Evolutionary conservation across 345 rosid genomes (phyloP).

Genomic region (Boechera divaricarpa): DNA sequence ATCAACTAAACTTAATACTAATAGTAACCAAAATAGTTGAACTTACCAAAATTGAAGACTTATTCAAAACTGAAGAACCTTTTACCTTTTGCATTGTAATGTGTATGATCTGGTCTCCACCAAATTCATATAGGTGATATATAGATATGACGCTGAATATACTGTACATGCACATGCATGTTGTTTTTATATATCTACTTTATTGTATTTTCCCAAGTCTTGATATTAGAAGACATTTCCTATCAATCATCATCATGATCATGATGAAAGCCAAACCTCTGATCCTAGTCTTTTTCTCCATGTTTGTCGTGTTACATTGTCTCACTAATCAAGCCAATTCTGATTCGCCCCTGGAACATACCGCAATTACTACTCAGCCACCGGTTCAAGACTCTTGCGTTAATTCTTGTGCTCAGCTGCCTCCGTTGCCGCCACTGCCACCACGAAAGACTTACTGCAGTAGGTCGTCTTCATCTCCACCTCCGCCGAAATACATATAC

Average conservation of each 20-base stretch:
- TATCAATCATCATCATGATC: constrained; percentile 12
- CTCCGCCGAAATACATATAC: constrained; percentile 59
- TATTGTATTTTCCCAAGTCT: not conserved
- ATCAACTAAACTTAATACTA: not conserved
- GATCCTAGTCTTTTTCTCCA: not conserved
- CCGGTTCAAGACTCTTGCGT: constrained; percentile 39
- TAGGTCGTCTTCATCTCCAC: constrained; percentile 44
- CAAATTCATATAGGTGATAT: constrained; percentile 36
- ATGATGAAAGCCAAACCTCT: constrained; percentile 11
- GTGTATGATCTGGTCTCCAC: constrained; percentile 35
- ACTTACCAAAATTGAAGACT: constrained; percentile 16
- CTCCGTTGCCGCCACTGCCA: constrained; percentile 28
- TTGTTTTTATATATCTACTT: not conserved
- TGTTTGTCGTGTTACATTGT: constrained; percentile 23
- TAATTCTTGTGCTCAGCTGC: constrained; percentile 29
- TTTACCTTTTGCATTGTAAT: constrained; percentile 5
- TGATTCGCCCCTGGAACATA: constrained; percentile 28
- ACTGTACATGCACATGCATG: constrained; percentile 17
- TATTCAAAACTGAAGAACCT: constrained; percentile 18
- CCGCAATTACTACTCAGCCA: constrained; percentile 37
- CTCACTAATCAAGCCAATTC: constrained; percentile 31
- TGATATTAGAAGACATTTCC: constrained; percentile 1
- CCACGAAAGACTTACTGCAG: constrained; percentile 44
- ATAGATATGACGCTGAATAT: constrained; percentile 14
- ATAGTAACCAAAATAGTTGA: constrained; percentile 6